Conservation (phyloP, 331 rosid genomes). For the Rhamnella rubrinervis region DNA sequence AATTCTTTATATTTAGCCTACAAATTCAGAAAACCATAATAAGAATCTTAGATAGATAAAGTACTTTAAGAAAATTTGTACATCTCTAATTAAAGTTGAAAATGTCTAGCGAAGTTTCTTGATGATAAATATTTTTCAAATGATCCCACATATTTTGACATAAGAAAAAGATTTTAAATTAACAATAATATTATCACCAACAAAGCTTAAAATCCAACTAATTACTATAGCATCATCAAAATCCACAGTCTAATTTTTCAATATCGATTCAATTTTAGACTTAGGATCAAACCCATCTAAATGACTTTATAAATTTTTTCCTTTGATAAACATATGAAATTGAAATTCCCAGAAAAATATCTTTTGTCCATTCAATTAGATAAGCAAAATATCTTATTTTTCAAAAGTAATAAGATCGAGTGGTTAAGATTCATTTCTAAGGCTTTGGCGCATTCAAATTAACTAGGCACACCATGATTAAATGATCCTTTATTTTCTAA, state of each 20-base stretch:
- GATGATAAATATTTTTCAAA: background rate
- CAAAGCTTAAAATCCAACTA: background rate
- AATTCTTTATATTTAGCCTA: background rate
- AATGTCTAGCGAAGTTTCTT: background rate
- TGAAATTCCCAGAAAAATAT: no score
- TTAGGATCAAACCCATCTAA: no score
- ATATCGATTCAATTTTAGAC: no score
- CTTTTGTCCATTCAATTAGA: no score
- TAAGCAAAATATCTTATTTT: no score
- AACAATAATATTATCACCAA: background rate
- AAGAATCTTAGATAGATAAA: background rate
- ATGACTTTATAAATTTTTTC: no score
- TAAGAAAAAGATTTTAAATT: background rate
- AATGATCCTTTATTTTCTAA: no score
- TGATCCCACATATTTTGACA: background rate
- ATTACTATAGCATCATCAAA: background rate
- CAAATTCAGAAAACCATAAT: background rate
- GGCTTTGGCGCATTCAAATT: no score
- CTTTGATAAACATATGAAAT: no score
- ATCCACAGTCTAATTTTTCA: background rate
- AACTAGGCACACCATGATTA: no score
- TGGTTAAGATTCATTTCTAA: no score
- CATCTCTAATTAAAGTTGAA: background rate
- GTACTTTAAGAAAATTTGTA: background rate
- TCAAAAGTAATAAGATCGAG: no score